phyloP scores from a whole-genome alignment of 192 early-diverging fungal genomes.

The Coemansia biformis region DNA sequence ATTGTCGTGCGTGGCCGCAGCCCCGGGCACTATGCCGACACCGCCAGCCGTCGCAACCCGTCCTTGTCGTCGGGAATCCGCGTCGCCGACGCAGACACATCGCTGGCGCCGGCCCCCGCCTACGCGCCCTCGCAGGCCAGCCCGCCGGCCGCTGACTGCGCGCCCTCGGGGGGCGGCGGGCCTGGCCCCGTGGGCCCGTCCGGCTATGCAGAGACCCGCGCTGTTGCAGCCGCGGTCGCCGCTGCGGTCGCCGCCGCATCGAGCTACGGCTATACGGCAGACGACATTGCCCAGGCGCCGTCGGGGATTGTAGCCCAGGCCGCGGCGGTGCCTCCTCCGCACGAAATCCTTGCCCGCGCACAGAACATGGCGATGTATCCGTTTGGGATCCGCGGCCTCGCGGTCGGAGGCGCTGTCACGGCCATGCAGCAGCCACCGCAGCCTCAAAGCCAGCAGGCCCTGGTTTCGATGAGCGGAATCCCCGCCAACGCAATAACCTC shows the following conservation, averaged over 20 bases:
- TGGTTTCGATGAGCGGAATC: no score
- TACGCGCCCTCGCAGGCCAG: no score
- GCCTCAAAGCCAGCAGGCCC: background rate
- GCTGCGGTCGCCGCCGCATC: conserved; percentile 4
- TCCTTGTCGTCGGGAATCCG: background rate
- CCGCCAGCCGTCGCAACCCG: background rate
- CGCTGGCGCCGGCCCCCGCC: conserved; percentile 2
- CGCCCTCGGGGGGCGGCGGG: no score
- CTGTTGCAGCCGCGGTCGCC: conserved; percentile 13
- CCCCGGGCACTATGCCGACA: conserved; percentile 87
- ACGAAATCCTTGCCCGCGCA: conserved; percentile 10
- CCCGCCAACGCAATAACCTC: no score
- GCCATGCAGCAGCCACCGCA: background rate
- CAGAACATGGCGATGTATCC: conserved; percentile 1
- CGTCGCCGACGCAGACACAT: background rate
- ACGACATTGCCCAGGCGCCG: conserved; percentile 11
- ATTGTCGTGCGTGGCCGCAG: conserved; percentile 90
- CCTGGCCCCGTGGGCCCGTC: background rate
- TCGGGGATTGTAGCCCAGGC: conserved; percentile 4
- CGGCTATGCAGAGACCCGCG: background rate
- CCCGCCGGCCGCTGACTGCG: no score
- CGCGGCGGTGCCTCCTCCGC: conserved; percentile 8
- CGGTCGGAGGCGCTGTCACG: background rate
- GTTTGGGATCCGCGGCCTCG: conserved; percentile 1
- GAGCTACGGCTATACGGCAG: conserved; percentile 6